Evolutionary conservation across 768 basidiomycete genomes (phyloP).

Genomic region (Leccinellum rugosiceps): DNA sequence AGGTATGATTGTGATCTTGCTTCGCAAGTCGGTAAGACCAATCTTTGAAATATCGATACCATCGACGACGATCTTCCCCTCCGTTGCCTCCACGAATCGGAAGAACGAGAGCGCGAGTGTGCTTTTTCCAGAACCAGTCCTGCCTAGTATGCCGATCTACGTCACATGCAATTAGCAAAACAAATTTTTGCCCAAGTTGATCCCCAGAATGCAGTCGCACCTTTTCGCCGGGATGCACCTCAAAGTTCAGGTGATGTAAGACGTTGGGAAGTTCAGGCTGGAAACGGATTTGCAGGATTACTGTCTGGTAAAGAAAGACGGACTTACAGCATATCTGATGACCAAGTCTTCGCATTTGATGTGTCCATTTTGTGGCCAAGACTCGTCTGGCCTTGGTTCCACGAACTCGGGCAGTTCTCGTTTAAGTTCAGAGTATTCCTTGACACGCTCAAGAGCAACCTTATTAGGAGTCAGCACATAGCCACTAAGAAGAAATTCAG

Average conservation of each 20-base stretch:
- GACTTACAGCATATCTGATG: conserved; percentile 71
- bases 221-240: conserved; percentile 73
- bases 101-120: conserved; percentile 84
- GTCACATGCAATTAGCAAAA: conserved; percentile 6
- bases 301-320: conserved; percentile 1
- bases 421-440: conserved; percentile 81
- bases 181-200: not conserved
- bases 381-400: conserved; percentile 75
- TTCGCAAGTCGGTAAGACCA: conserved; percentile 79
- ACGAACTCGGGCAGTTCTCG: conserved; percentile 81
- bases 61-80: conserved; percentile 73
- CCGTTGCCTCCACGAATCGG: conserved; percentile 83
- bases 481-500: not conserved
- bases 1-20: conserved; percentile 72
- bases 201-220: conserved; percentile 30
- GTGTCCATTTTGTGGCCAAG: conserved; percentile 74
- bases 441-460: conserved; percentile 86
- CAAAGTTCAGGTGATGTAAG: conserved; percentile 74
- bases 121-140: conserved; percentile 74
- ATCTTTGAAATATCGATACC: conserved; percentile 76
- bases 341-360: conserved; percentile 72
- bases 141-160: conserved; percentile 67
- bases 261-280: conserved; percentile 87
- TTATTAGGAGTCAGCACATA: conserved; percentile 24
- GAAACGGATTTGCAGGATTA: not conserved